Base-by-base conservation (phyloP, 1,284 basidiomycete genomes). In the Papiliotrema nemorosa region DNA sequence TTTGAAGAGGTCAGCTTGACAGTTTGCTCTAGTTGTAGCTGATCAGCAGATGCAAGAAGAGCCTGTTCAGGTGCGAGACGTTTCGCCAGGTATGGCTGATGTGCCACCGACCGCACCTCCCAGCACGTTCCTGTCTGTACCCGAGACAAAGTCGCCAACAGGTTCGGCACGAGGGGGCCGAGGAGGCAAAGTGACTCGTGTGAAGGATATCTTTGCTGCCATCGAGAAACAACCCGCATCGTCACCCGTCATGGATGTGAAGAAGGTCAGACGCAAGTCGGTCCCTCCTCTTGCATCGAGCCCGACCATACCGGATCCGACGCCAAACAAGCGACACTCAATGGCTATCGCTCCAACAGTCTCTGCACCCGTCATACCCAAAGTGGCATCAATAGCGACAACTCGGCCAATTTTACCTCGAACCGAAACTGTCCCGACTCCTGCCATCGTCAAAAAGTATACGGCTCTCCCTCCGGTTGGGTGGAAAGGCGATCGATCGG, bases 121-220 rank as follows among this genome's bases (percentile, higher is more conserved):
- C n/a, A n/a, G n/a, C n/a, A n/a, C n/a, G n/a, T n/a, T n/a, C n/a
- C n/a, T n/a, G n/a, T n/a, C n/a, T n/a, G n/a, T n/a, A n/a, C n/a
- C n/a, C n/a, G n/a, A n/a, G n/a, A n/a, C n/a, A n/a, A n/a, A n/a
- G n/a, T n/a, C n/a, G n/a, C n/a, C n/a, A n/a, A n/a, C n/a, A n/a
- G n/a, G n/a, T n/a, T n/a, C n/a, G n/a, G n/a, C n/a, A n/a, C n/a
- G n/a, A n/a, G n/a, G 42, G 7, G 42, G 24, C n/a, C 42, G 26
- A 26, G 50, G 50, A 5, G 50, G 50, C 5, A 14, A 38, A 47
- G 50, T 52, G 33, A 44, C 44, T 10, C 27, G 37, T 14, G 44
- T 44, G 31, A 22, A 29, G 16, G 37, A 47, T 22, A 24, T 41
- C 4, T 52, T 52, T 39, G 18, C 27, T 16, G 44, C 41, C 12